Evolutionary conservation across 306 rosid genomes (phyloP).

Genomic region (Fragaria vesca): DNA sequence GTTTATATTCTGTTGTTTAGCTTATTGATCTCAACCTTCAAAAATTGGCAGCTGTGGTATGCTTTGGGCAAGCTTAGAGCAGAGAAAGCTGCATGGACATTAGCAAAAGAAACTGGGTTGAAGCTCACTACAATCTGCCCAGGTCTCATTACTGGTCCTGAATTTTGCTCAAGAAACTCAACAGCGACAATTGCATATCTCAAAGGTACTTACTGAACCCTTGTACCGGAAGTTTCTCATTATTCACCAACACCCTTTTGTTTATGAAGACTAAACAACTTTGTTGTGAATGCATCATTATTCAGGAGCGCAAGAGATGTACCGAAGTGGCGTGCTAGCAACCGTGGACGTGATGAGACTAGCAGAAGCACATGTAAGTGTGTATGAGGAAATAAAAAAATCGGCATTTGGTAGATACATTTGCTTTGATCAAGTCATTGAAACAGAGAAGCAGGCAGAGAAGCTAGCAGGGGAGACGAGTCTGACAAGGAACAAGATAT

Average conservation of each 20-base stretch:
- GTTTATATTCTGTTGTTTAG: too few species aligned
- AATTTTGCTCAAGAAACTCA: conserved; percentile 49
- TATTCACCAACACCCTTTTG: not conserved
- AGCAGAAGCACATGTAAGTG: conserved; percentile 65
- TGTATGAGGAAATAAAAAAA: conserved; percentile 56
- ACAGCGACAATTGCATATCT: conserved; percentile 88
- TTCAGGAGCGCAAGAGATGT: conserved; percentile 68
- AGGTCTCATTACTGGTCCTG: conserved; percentile 65
- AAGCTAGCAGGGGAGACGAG: conserved; percentile 50
- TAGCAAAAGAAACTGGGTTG: conserved; percentile 62
- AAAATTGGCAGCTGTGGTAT: conserved; percentile 71
- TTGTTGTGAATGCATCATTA: not conserved
- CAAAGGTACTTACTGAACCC: conserved; percentile 49
- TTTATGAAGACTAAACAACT: not conserved
- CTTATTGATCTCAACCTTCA: too few species aligned
- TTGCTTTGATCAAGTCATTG: conserved; percentile 55
- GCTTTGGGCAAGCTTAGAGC: conserved; percentile 80
- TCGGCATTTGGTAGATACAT: conserved; percentile 74
- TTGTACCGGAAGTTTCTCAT: not conserved
- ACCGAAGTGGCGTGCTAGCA: conserved; percentile 57
- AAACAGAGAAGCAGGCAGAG: conserved; percentile 44
- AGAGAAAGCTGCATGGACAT: conserved; percentile 79
- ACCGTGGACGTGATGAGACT: conserved; percentile 50
- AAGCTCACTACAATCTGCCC: conserved; percentile 76
- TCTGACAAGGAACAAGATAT: conserved; percentile 43